Base-by-base conservation (phyloP, 129 eudicot species). In the Scalesia atractyloides region DNA sequence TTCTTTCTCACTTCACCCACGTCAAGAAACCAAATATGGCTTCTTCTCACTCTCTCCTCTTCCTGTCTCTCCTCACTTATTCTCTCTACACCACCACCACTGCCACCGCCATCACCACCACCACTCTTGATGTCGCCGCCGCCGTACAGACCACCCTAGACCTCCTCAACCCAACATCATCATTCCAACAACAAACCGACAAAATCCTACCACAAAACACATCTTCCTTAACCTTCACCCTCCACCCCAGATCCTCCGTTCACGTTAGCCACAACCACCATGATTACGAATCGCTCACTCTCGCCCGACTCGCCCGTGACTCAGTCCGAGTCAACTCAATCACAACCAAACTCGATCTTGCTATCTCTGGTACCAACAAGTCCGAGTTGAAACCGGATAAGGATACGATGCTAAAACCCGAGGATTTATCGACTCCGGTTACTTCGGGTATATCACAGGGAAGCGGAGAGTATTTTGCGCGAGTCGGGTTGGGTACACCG, bases 381-480 rank as follows among this genome's bases (percentile, higher is more conserved):
- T 64, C 80, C 1, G 79, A 77, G 0, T 50, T 84, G 58, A 77
- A 68, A 44, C 86, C 87, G 14, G 46, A 72, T 2, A 10, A 71
- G 0, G 20, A 61, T 8, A 65, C 74, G 5, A 14, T 44, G 3
- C 0, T 57, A 5, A 63, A 13, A 10, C 82, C 88, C 1, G 80
- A 82, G 24, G 87, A 70, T 1, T 65, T 91, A 0, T 58, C 79
- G 0, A 19, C 88, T 4, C 97, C 96, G 13, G 20, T 84, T 2
- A 79, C 70, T 7, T 86, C 97, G 37, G 97, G 97, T 0, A 51
- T 79, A 2, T 58, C 78, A 0, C 91, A 86, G 47, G 97, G 97
- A 1, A 86, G 89, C 56, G 97, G 97, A 0, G 97, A 91, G 76
- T 91, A 91, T 50, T 88, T 91, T 66, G 81, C 97, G 0, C 80